phyloP scores from a whole-genome alignment of 306 rosid genomes.

The Glycyrrhiza uralensis region DNA sequence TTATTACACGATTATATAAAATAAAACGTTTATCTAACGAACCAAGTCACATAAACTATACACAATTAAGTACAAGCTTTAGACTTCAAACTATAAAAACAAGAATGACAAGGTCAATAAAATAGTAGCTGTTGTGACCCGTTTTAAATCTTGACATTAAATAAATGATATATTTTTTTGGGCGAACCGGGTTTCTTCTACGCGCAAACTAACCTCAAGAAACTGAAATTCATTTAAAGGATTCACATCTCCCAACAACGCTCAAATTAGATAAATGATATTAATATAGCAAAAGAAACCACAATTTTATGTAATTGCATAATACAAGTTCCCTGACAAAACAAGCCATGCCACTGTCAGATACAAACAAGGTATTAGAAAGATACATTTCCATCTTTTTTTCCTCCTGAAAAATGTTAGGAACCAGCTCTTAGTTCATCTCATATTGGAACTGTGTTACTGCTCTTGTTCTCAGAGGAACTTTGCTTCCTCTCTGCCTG shows the following conservation, averaged over 20 bases:
- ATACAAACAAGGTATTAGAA: neutral
- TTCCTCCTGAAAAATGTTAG: slow-evolving; percentile 7
- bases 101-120: neutral
- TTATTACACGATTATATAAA: too few relatives aligned
- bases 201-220: too few relatives aligned
- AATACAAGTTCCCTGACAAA: slow-evolving; percentile 20
- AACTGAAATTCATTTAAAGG: too few relatives aligned
- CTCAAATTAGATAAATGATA: neutral
- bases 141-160: neutral
- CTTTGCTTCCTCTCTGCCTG: slow-evolving; percentile 88
- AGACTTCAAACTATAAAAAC: neutral
- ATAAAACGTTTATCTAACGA: too few relatives aligned
- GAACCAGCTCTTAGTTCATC: slow-evolving; percentile 7
- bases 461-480: slow-evolving; percentile 50
- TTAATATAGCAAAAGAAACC: slow-evolving; percentile 12
- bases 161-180: neutral
- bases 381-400: neutral
- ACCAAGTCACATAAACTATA: too few relatives aligned
- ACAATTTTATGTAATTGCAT: neutral
- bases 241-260: too few relatives aligned
- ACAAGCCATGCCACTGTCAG: slow-evolving; percentile 11
- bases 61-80: too few relatives aligned
- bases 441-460: slow-evolving; percentile 47
- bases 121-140: neutral
- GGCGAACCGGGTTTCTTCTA: too few relatives aligned